phyloP scores from a whole-genome alignment of 2,329 filamentous ascomycete species.

The Hirsutella minnesotensis region DNA sequence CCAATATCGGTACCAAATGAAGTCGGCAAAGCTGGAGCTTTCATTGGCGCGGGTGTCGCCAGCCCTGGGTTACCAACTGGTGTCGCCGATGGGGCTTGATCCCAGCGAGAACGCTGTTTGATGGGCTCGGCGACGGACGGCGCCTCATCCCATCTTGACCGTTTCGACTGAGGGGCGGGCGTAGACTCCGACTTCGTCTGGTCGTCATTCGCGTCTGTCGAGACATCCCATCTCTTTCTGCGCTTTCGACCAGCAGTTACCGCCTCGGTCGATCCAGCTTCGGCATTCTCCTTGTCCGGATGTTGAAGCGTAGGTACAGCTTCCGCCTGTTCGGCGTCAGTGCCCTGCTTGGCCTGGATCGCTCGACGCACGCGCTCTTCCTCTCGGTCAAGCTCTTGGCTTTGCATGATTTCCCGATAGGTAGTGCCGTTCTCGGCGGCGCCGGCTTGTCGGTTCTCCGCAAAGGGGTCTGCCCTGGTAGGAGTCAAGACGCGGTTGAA shows the following conservation, averaged over 20 bases:
- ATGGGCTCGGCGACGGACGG: constrained; percentile 50
- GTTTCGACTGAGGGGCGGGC: constrained; percentile 52
- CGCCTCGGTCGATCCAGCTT: constrained; percentile 55
- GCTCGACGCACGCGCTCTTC: constrained; percentile 74
- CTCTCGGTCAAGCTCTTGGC: constrained; percentile 82
- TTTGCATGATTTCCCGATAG: constrained; percentile 85
- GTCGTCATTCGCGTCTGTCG: constrained; percentile 42
- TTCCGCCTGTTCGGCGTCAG: constrained; percentile 45
- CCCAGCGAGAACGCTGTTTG: constrained; percentile 81
- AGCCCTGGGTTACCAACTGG: constrained; percentile 63
- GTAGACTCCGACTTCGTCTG: constrained; percentile 34
- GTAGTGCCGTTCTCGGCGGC: constrained; percentile 61
- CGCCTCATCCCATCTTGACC: constrained; percentile 81
- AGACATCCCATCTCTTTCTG: constrained; percentile 91
- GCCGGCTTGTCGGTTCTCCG: constrained; percentile 58
- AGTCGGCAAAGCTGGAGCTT: constrained; percentile 37
- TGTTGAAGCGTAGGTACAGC: constrained; percentile 67
- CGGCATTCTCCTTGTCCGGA: constrained; percentile 60
- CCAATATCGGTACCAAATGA: constrained; percentile 72
- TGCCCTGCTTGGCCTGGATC: constrained; percentile 62
- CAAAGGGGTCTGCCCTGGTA: constrained; percentile 76
- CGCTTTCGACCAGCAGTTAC: constrained; percentile 59
- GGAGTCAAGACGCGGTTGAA: constrained; percentile 83
- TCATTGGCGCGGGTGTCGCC: constrained; percentile 63
- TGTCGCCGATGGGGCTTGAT: constrained; percentile 74